Percentiles rank a stretch among this genome's conserved stretches.
Conservation (phyloP, 225 moss, liverwort and hornwort genomes). For the Polytrichum formosum region DNA sequence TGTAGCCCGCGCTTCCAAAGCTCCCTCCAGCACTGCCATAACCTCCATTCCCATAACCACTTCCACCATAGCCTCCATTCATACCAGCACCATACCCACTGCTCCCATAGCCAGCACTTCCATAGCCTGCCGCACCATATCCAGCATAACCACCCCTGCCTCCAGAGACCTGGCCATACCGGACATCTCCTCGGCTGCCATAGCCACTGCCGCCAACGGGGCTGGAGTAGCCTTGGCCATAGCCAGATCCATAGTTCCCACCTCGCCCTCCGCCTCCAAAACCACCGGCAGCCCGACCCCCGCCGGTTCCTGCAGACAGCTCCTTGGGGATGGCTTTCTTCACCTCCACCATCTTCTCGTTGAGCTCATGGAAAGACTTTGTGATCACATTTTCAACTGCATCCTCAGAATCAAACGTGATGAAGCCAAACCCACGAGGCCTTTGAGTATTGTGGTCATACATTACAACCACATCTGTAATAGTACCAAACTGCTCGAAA, state of each 20-base stretch:
- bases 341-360: constrained; percentile 87
- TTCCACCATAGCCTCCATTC: constrained; percentile 91
- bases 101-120: constrained; percentile 72
- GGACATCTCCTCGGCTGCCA: constrained; percentile 80
- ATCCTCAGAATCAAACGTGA: constrained; percentile 66
- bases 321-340: constrained; percentile 76
- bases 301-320: constrained; percentile 55
- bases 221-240: constrained; percentile 81
- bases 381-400: constrained; percentile 57
- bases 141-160: constrained; percentile 74
- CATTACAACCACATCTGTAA: constrained; percentile 73
- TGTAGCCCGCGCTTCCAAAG: constrained; percentile 81
- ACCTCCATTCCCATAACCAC: constrained; percentile 77
- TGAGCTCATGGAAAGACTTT: constrained; percentile 82
- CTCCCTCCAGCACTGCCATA: constrained; percentile 76
- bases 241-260: constrained; percentile 67
- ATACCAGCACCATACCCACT: constrained; percentile 82
- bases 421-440: constrained; percentile 62
- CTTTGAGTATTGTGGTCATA: constrained; percentile 74
- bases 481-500: constrained; percentile 69
- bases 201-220: constrained; percentile 86
- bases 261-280: constrained; percentile 55
- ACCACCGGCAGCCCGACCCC: constrained; percentile 43
- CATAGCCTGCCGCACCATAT: constrained; percentile 65
- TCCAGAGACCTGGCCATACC: constrained; percentile 71